Evolutionary conservation across 352 stramenopile genomes (phyloP), one percentile per base, ranked within the genome.

Genomic region (Pythium aristosporum): DNA sequence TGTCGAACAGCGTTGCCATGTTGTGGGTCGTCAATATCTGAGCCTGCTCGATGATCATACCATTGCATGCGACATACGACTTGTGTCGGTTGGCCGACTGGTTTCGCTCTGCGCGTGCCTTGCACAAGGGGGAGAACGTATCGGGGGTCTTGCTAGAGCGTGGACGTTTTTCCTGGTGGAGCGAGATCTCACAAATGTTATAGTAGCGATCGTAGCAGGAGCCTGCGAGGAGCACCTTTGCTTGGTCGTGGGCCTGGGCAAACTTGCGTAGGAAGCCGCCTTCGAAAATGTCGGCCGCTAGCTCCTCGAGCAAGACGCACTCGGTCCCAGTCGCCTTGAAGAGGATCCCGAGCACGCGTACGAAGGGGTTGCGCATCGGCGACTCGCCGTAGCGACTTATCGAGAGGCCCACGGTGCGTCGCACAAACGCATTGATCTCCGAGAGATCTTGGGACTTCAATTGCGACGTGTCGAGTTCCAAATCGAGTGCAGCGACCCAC

Each of bases 1-100:
- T 23, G 15, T 59, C 41, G 30, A 69, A 69, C 21, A 72, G 49
- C 49, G 61, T 58, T 13, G 50, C 54, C 18, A 72, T 53, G 56
- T 72, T 72, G 61, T 72, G 66, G 37, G 48, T 65, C 20, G 61
- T 72, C 36, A 69, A 62, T 5, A 72, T 59, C 43, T 72, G 48
- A 11, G 55, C 36, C 23, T 73, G 61, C 67, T 73, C 67, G 36
- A 73, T 65, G n/a, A 67, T 6, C 43, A 37, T 49, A 25, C 57
- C 57, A 39, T 56, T 73, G n/a, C 18, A 28, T 4, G 61, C 56
- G 28, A 69, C 23, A 30, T 39, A 25, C 20, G 36, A 41, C 23
- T 16, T 48, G 13, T 7, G 4, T 36, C 8, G 13, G 15, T 11
- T 32, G 16, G 13, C 7, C 6, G 37, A 28, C 13, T 50, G 20